Evolutionary conservation across 23 red algal genomes (phyloP).

Genomic region (Gracilaria domingensis): DNA sequence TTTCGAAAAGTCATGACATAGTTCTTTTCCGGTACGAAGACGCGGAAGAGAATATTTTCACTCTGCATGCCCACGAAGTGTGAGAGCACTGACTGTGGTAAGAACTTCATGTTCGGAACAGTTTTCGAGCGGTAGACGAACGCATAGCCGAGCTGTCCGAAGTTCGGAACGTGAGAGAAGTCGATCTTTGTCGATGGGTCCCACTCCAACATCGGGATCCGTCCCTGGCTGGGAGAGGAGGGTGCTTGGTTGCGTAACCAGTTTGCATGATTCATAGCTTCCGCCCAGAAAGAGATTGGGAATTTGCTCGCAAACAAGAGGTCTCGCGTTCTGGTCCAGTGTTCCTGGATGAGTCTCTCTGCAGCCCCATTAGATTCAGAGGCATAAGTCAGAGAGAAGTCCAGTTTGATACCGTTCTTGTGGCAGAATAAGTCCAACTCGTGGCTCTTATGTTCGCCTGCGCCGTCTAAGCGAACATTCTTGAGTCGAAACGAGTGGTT

Average conservation of each 20-base stretch:
- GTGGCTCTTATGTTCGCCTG: slow-evolving; percentile 31
- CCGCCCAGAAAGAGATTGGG: slow-evolving; percentile 28
- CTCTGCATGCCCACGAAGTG: too few species aligned
- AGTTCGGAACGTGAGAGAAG: too few species aligned
- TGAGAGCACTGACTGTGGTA: too few species aligned
- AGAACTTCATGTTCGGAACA: too few species aligned
- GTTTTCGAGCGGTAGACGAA: too few species aligned
- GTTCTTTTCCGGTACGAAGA: too few species aligned
- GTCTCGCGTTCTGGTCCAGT: slow-evolving; percentile 12
- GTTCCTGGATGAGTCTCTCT: slow-evolving; percentile 27
- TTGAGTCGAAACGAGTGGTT: slow-evolving; percentile 14
- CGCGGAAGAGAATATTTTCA: not conserved
- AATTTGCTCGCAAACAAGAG: slow-evolving; percentile 17
- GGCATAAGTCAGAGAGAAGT: slow-evolving; percentile 20
- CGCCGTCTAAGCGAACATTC: slow-evolving; percentile 17
- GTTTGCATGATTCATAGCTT: slow-evolving; percentile 37
- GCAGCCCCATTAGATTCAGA: not conserved
- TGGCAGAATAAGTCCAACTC: not conserved
- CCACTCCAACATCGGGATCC: too few species aligned
- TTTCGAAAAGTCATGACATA: slow-evolving; percentile 7
- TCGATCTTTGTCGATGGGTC: too few species aligned
- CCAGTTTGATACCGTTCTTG: not conserved
- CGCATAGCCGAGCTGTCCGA: too few species aligned
- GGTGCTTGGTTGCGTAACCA: slow-evolving; percentile 17
- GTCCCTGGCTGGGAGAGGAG: not conserved